Evolutionary conservation across 2,329 filamentous ascomycete genomes (phyloP), one percentile per base, ranked within the genome.

Genomic region (Fusarium virguliforme): DNA sequence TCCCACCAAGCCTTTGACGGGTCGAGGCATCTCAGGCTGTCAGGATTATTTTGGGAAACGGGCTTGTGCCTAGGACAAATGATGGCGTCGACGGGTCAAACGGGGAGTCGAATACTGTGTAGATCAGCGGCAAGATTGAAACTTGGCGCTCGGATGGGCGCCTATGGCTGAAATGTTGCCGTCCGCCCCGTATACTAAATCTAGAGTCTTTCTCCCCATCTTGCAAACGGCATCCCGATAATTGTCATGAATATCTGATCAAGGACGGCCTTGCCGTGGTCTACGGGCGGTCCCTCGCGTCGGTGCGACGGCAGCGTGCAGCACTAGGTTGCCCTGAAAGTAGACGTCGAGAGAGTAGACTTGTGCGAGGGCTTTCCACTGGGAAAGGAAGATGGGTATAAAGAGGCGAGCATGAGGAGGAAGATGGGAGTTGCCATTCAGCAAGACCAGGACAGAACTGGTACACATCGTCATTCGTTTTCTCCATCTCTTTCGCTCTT

Each of bases 391-490:
- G 28, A 40, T 67, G 46, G 61, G 68, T 76, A 76, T 75, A 79
- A 74, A 77, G 68, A 76, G 73, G 62, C 60, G 30, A 63, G 62
- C 60, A 64, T 55, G 67, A 61, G 63, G 48, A 64, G 57, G 55
- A 35, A 53, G 53, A 32, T 55, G 28, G 62, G n/a, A 59, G 43
- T 24, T 43, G 32, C 58, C 64, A 50, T 61, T 46, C 51, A 74
- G 65, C 74, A 72, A 76, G 64, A 73, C 66, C 66, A 48, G 24
- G 28, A 12, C 51, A 37, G 22, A 24, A 37, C 67, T 37, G 60
- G 51, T 54, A 48, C 62, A 53, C 65, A 53, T 66, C 58, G 68
- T 75, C 72, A 71, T 64, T 79, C 76, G 68, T 75, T 79, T 74
- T 78, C 22, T 73, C 54, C 34, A 50, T 50, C 26, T 37, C 46